A percentile compares a stretch with the other conserved stretches of the same genome.
Conservation (phyloP, 306 rosid species). For the Lagenaria siceraria region DNA sequence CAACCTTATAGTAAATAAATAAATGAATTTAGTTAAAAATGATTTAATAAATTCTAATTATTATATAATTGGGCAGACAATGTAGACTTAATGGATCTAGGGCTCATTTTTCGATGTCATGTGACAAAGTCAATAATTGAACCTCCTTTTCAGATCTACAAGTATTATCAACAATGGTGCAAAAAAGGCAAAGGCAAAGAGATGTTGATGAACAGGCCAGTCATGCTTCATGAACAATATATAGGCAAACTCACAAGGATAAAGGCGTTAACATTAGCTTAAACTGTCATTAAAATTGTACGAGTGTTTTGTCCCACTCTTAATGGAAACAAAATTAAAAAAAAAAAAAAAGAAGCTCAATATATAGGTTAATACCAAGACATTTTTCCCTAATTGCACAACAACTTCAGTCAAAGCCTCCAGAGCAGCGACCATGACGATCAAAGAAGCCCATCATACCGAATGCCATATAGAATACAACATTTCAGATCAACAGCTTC, state of each 20-base stretch:
- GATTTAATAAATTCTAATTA: not conserved
- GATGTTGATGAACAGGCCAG: not conserved
- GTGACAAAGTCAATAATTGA: not conserved
- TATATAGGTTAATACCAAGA: not conserved
- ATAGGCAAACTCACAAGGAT: not conserved
- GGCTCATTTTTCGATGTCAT: not conserved
- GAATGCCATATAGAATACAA: slow-evolving; percentile 13
- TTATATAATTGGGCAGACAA: not conserved
- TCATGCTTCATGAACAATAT: not conserved
- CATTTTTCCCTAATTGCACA: not conserved
- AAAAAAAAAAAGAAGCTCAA: not conserved
- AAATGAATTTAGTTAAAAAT: no score
- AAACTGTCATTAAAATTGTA: slow-evolving; percentile 2
- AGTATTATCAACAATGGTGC: not conserved
- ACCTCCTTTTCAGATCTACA: not conserved
- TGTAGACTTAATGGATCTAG: not conserved
- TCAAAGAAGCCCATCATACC: slow-evolving; percentile 87
- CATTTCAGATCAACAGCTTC: slow-evolving; percentile 66
- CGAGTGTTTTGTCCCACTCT: slow-evolving; percentile 8
- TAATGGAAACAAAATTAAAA: not conserved
- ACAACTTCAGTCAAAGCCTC: slow-evolving; percentile 83
- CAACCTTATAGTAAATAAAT: no score
- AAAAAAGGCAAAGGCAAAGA: not conserved
- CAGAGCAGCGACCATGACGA: slow-evolving; percentile 32
- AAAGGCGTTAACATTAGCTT: not conserved